Evolutionary conservation across 768 basidiomycete species (phyloP), one percentile per base, ranked within the genome.

Genomic region (Xerocomus spinulosus): DNA sequence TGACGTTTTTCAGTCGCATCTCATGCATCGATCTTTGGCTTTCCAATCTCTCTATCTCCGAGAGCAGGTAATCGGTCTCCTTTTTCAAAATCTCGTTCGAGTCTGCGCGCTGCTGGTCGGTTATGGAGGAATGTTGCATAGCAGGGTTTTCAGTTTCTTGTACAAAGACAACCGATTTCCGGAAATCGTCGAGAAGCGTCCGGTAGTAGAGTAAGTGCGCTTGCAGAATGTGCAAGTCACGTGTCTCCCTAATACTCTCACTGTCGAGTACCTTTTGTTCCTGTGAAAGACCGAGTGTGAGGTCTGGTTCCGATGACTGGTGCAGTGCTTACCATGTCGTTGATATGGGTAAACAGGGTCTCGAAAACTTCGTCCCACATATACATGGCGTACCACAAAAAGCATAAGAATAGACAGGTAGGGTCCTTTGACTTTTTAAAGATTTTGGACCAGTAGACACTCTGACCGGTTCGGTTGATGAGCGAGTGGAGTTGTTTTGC

Each of bases 341-440:
- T 74, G 20, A 82, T 73, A 50, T 83, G 77, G 9, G 59, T 49
- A 52, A 77, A 79, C 25, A 83, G 57, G 5, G 61, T 54, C 57
- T 81, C 80, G 25, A 81, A 68, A 3, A 77, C 66, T 56, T 83
- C 80, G 46, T 83, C 81, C 79, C 81, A 83, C 2, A 78, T 70
- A 53, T 83, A 82, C 18, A 81, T 61, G 1, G 77, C 74, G 54
- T 81, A 80, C 81, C 81, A 83, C 38, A 83, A 60, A 23, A 75
- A 66, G 34, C 74, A 70, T 6, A 82, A 53, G 37, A 82, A 66
- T 9, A 82, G 55, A 46, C 81, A 80, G 0, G 80, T 82, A 7
- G 80, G 77, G 48, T 82, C 81, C 5, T 63, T 67, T 42, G 44
- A 54, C 5, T 17, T 47, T 0, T 23, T 0, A 15, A 64, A 68